Base-by-base conservation (phyloP, 2,329 filamentous ascomycete genomes). In the Arthroderma uncinatum region DNA sequence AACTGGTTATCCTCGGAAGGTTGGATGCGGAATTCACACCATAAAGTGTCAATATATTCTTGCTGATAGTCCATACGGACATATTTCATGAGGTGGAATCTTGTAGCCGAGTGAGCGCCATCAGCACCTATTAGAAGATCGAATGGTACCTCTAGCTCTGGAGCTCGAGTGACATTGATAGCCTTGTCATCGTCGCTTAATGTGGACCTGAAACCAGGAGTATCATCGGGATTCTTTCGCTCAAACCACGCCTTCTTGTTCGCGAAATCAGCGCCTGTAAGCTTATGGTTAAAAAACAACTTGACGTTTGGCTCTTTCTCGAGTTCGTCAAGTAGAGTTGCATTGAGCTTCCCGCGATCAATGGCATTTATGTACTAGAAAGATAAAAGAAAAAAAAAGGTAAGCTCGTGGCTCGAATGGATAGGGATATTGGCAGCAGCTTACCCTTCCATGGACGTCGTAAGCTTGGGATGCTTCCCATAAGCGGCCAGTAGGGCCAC, bases 71-170 rank as follows among this genome's bases (percentile, higher is more conserved):
- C 83, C 82, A 97, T 89, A 9, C 87, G 83, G 0, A 86, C 82
- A 65, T 82, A 96, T 73, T 97, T 97, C 92, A 98, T 98, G 73
- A 98, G 76, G 68, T 97, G 90, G 68, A 89, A 94, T 54, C 93
- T 81, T 2, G 91, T 85, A 44, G 90, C 85, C 0, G 92, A 97
- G 73, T 98, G 92, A 0, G 93, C 93, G 6, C 93, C 93, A 66
- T 98, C 93, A 34, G 92, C 91, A 8, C 93, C 93, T 58, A 98
- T 87, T 75, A 98, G 83, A 63, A 95, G 82, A 71, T 97, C 91
- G 64, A 96, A 97, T n/a, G 77, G 71, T 21, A 95, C 80, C 67
- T 94, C 86, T 56, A 95, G 82, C 70, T 96, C 91, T 7, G 75
- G 74, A 1, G 79, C 74, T n/a, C 82, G 79, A 53, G 71, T 56